These are phyloP conservation scores for Lentinus tigrinus DNA, from an alignment of 768 basidiomycete genomes.

Conservation along the genomic window DNA sequence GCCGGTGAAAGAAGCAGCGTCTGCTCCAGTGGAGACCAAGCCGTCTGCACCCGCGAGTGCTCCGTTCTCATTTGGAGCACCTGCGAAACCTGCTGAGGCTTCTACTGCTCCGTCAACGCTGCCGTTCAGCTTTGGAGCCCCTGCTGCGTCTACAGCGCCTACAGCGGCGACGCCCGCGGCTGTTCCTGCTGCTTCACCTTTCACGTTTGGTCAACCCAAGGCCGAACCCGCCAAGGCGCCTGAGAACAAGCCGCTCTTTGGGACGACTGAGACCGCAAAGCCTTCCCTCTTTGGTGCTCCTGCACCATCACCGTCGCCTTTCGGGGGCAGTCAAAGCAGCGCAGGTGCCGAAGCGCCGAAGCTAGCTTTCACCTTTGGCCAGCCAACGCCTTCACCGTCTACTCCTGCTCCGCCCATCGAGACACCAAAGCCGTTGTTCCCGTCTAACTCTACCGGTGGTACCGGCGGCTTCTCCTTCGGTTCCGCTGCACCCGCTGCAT, in stretches of 20 bases:
- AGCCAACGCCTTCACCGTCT: conserved; percentile 26
- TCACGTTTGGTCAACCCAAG: conserved; percentile 22
- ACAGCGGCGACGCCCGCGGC: conserved; percentile 1
- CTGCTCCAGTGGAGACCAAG: background rate
- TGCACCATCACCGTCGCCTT: conserved; percentile 10
- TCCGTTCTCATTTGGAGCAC: conserved; percentile 3
- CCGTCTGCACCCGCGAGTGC: background rate
- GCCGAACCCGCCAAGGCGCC: conserved; percentile 11
- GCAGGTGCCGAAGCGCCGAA: conserved; percentile 17
- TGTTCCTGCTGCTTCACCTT: conserved; percentile 10
- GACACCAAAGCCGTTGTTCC: conserved; percentile 44
- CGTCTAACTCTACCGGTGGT: conserved; percentile 21
- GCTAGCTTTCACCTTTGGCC: conserved; percentile 30
- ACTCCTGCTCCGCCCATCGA: conserved; percentile 32
- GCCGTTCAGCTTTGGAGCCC: conserved; percentile 15
- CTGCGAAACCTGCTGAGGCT: conserved; percentile 11
- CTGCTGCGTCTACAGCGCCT: background rate
- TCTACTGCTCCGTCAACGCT: background rate
- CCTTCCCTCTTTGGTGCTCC: conserved; percentile 13
- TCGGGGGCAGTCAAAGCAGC: conserved; percentile 12
- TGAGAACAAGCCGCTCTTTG: conserved; percentile 11
- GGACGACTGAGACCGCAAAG: conserved; percentile 14
- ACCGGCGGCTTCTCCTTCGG: conserved; percentile 47
- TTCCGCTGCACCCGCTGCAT: conserved; percentile 26
- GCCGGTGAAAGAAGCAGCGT: background rate